Base-by-base conservation (phyloP, 2,329 filamentous ascomycete species). In the Magnaporthales sp. region DNA sequence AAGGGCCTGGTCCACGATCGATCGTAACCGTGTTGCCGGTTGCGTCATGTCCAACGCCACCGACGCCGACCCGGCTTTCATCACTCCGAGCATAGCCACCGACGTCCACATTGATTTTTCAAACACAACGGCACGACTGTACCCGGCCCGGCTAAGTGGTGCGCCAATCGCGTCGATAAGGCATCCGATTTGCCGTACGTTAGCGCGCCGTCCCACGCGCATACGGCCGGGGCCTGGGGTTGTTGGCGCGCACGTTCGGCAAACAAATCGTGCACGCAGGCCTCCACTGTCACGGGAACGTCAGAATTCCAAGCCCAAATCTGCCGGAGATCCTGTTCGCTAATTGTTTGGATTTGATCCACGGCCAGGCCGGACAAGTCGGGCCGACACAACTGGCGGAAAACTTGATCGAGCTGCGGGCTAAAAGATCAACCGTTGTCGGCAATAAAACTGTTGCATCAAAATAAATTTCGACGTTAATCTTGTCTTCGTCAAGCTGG, bases 381-480 rank as follows among this genome's bases (percentile, higher is more conserved):
- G 15, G 10, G 27, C 19, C 31, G 27, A 13, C 63, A 26, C 5
- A 63, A 10, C n/a, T 63, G 62, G 19, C 24, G 62, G 10, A 66
- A 24, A 0, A 66, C 58, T 6, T 24, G 26, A 13, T 61, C 27
- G 7, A 66, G 13, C 31, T 51, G 31, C 6, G 30, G 4, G 15
- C 19, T 7, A 66, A 13, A 11, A n/a, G 31, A 24, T 61, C n/a
- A 3, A 26, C 60, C 22, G 13, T n/a, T 1, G 29, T 7, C 3
- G 26, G 24, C 3, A 11, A n/a, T 26, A 66, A 3, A 26, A 54
- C 15, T 13, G 1, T 82, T 26, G 86, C 86, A 71, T 90, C 87
- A 70, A 89, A 89, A 71, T 86, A 87, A 0, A 86, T 86, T 77
- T 86, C 87, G 66, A 87, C 78, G 13, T 83, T 74, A 71, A 90